phyloP scores from a whole-genome alignment of 495 filamentous ascomycete genomes.

The Oidiodendron maius region DNA sequence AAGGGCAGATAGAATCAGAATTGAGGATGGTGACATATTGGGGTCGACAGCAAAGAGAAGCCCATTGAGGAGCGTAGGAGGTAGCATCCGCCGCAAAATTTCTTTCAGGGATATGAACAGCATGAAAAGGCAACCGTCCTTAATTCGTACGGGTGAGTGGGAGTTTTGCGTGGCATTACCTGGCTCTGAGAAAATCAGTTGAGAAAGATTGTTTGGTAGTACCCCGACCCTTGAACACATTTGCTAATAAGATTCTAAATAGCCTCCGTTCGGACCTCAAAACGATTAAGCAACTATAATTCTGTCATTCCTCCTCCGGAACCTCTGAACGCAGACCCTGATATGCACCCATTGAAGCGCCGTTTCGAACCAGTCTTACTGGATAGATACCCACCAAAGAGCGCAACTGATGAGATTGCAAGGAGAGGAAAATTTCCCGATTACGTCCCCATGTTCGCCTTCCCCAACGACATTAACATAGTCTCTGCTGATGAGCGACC shows the following conservation, averaged over 20 bases:
- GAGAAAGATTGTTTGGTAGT: too few species aligned
- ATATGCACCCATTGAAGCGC: constrained; percentile 92
- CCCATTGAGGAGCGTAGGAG: constrained; percentile 47
- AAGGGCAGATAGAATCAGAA: constrained; percentile 73
- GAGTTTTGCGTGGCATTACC: too few species aligned
- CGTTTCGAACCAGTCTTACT: constrained; percentile 91
- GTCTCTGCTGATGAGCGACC: constrained; percentile 93
- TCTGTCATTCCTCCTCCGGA: constrained; percentile 93
- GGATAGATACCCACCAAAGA: constrained; percentile 84
- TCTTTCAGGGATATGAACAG: constrained; percentile 93
- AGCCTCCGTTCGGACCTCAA: constrained; percentile 88
- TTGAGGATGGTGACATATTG: constrained; percentile 59
- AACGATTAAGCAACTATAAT: constrained; percentile 92
- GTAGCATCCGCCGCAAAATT: constrained; percentile 80
- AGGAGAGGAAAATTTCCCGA: constrained; percentile 87
- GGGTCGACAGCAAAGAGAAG: constrained; percentile 42
- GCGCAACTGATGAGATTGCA: constrained; percentile 70
- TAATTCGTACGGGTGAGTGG: constrained; percentile 64
- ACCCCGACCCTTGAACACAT: too few species aligned
- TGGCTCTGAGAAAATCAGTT: background rate
- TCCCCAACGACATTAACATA: constrained; percentile 95
- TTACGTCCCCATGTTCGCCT: constrained; percentile 98
- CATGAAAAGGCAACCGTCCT: constrained; percentile 78
- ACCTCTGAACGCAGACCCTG: constrained; percentile 79
- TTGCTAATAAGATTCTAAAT: constrained; percentile 22